A percentile compares a stretch with the other conserved stretches of the same genome.
Evolutionary conservation across 164 flowering plant genomes (phyloP).

Genomic region (Houttuynia cordata): DNA sequence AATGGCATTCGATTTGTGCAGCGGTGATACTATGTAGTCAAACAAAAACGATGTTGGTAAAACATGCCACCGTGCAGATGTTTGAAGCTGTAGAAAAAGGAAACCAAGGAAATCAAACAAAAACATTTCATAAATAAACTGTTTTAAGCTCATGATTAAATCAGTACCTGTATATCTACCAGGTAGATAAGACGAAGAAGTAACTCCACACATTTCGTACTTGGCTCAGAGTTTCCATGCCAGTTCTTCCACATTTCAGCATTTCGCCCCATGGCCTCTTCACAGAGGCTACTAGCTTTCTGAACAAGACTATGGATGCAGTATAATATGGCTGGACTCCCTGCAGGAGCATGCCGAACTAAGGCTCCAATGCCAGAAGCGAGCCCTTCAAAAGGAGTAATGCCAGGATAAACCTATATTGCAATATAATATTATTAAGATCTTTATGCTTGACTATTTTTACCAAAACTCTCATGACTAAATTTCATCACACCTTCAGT

Average conservation of each 20-base stretch:
- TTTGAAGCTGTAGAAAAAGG: no score
- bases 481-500: conserved; percentile 41
- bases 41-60: no score
- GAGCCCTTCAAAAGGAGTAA: conserved; percentile 84
- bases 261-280: conserved; percentile 23
- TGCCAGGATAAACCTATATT: conserved; percentile 66
- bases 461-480: not conserved
- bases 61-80: no score
- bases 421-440: not conserved
- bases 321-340: conserved; percentile 77
- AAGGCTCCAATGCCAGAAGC: conserved; percentile 85
- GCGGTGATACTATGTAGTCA: no score
- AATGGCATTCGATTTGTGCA: no score
- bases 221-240: conserved; percentile 65
- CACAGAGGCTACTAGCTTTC: conserved; percentile 43
- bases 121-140: not conserved
- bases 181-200: conserved; percentile 59
- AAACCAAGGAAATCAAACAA: no score
- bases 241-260: conserved; percentile 42
- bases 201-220: conserved; percentile 57
- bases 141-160: not conserved
- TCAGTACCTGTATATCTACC: conserved; percentile 78
- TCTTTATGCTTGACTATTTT: not conserved
- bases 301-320: conserved; percentile 59
- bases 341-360: conserved; percentile 86